These are phyloP conservation scores for Acanthamoeba triangularis DNA, from an alignment of 208 protist genomes.

Conservation along the genomic window DNA sequence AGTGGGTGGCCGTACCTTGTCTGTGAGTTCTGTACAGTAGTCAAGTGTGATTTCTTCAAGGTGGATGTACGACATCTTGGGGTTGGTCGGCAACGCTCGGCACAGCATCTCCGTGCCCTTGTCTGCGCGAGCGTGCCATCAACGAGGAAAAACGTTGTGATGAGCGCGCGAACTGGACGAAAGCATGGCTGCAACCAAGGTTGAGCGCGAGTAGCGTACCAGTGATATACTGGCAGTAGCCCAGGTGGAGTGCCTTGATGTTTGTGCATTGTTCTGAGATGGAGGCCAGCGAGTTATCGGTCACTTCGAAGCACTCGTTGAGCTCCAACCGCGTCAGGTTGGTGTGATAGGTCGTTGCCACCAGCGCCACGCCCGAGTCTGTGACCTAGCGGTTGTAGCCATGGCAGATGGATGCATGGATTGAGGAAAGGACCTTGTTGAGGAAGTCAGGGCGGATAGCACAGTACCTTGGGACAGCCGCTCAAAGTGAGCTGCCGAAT, in stretches of 20 bases:
- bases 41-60: constrained; percentile 52
- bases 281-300: constrained; percentile 6
- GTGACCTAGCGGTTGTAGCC: not conserved
- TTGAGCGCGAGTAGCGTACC: not conserved
- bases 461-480: constrained; percentile 11
- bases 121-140: not conserved
- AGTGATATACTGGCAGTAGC: constrained; percentile 55
- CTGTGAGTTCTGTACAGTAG: constrained; percentile 60
- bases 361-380: constrained; percentile 16
- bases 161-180: not conserved
- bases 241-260: constrained; percentile 30
- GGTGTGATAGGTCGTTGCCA: not conserved
- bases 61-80: not conserved
- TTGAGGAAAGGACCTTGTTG: no score
- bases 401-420: no score
- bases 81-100: constrained; percentile 12
- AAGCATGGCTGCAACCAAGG: not conserved
- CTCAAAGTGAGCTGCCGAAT: constrained; percentile 12
- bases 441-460: not conserved
- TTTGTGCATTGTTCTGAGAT: constrained; percentile 7
- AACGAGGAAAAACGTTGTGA: not conserved
- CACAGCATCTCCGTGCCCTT: not conserved
- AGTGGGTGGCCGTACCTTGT: not conserved
- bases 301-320: constrained; percentile 44
- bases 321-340: constrained; percentile 38